A percentile compares a stretch with the other conserved stretches of the same genome.
phyloP scores from a whole-genome alignment of 139 green algal species.

The Klebsormidium nitens region DNA sequence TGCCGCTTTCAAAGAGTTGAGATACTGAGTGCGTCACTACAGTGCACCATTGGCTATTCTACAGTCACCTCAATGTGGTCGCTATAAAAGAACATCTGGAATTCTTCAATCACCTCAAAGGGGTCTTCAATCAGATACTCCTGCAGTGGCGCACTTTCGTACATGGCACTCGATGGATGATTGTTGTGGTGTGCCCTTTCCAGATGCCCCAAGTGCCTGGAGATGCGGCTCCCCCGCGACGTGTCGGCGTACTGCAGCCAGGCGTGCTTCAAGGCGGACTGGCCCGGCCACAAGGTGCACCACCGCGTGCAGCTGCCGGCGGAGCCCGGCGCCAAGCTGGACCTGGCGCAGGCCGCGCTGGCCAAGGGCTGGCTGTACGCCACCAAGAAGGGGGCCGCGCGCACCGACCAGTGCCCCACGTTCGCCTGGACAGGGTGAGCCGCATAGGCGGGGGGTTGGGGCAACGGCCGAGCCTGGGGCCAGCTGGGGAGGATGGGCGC shows the following conservation, averaged over 20 bases:
- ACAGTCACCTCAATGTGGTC: too few species aligned
- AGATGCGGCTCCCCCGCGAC: slow-evolving; percentile 65
- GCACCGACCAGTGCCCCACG: slow-evolving; percentile 48
- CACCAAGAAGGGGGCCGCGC: slow-evolving; percentile 18
- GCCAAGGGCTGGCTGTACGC: slow-evolving; percentile 22
- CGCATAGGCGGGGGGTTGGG: neutral
- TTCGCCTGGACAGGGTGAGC: slow-evolving; percentile 75
- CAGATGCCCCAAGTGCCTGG: slow-evolving; percentile 82
- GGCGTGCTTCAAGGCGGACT: slow-evolving; percentile 89
- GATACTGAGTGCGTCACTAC: too few species aligned
- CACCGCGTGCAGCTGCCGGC: slow-evolving; percentile 17
- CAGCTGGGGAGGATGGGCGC: too few species aligned
- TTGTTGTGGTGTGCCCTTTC: neutral
- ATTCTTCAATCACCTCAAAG: too few species aligned
- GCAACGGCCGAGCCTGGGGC: neutral
- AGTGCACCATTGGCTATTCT: too few species aligned
- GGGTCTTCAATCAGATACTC: too few species aligned
- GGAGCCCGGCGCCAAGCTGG: neutral
- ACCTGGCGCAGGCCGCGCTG: neutral
- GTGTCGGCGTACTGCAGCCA: slow-evolving; percentile 82
- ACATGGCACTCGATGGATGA: neutral
- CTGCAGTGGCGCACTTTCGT: neutral
- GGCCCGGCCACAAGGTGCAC: slow-evolving; percentile 28
- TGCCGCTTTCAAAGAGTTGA: too few species aligned
- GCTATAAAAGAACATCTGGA: too few species aligned